Evolutionary conservation across 371 early-diverging fungal species (phyloP), one percentile per base, ranked within the genome.

Genomic region (Mortierella sp.): DNA sequence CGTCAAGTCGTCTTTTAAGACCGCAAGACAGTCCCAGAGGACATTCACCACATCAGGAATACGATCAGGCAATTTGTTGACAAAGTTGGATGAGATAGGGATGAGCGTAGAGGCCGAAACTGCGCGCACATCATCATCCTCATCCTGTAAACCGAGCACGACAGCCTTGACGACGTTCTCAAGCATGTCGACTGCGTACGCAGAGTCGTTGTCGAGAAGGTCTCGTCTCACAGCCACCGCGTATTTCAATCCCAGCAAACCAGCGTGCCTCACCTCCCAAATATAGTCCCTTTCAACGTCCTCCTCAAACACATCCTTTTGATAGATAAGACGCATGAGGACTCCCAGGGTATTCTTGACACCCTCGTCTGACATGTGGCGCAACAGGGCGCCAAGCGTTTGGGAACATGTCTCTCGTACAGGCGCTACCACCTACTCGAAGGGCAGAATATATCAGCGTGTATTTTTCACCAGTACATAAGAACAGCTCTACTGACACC

Each of bases 341-440:
- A 84, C 82, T 6, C 79, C 69, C 30, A 88, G 86, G 0, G 89
- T 89, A 52, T 84, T 83, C 27, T 78, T 60, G 0, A 90, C 89
- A 14, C 81, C 80, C 31, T 79, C 76, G 5, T 84, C 82, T 7
- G 84, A 73, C 82, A 93, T 84, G 56, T 87, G 90, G 63, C 92
- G 89, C 48, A 95, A 65, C 24, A 95, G 84, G 4, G 92, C 95
- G 51, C 96, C 96, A 2, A 99, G 79, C 2, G 96, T 91, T 72
- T 97, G 96, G 1, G 97, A 95, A 58, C 95, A 95, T 0, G 97
- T 97, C 72, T 99, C 99, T 50, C 98, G 88, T 6, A 99, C 98
- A 15, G 99, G 99, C 11, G 95, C 93, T 23, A 96, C 95, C 0
- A 95, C 96, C 80, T 80, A 65, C 23, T 28, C 4, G 19, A 50